Percentiles rank a stretch among this genome's conserved stretches.
phyloP scores from a whole-genome alignment of 2,329 filamentous ascomycete species.

The Aspergillus ochraceus region DNA sequence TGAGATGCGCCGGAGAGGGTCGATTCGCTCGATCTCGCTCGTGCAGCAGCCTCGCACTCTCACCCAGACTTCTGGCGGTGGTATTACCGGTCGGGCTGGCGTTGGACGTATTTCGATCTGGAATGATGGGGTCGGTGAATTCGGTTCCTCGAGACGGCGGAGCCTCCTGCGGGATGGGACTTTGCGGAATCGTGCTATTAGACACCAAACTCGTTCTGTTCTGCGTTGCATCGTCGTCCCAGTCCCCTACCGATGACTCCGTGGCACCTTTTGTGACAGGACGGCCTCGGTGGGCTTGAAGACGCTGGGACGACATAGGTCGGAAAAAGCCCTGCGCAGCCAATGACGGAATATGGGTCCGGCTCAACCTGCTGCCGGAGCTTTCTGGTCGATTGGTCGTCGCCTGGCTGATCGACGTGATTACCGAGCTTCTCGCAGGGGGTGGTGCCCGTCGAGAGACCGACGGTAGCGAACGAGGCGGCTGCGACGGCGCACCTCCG shows the following conservation, averaged over 20 bases:
- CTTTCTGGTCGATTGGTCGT: slow-evolving; percentile 53
- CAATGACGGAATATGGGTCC: slow-evolving; percentile 86
- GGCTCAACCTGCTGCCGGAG: slow-evolving; percentile 67
- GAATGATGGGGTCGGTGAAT: slow-evolving; percentile 71
- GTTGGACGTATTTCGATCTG: slow-evolving; percentile 70
- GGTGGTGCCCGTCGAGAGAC: slow-evolving; percentile 57
- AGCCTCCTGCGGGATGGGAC: slow-evolving; percentile 48
- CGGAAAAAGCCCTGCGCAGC: slow-evolving; percentile 90
- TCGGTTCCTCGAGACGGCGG: slow-evolving; percentile 79
- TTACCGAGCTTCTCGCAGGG: slow-evolving; percentile 38
- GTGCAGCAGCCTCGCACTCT: slow-evolving; percentile 77
- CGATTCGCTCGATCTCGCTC: slow-evolving; percentile 45
- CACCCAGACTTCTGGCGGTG: slow-evolving; percentile 65
- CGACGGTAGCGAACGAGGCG: slow-evolving; percentile 56
- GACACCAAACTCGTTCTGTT: slow-evolving; percentile 62
- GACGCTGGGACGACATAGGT: slow-evolving; percentile 92
- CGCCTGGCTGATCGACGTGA: slow-evolving; percentile 45
- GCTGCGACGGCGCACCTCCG: slow-evolving; percentile 54
- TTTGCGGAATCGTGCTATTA: slow-evolving; percentile 47
- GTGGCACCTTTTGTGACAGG: slow-evolving; percentile 40
- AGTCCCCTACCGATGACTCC: slow-evolving; percentile 43
- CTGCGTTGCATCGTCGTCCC: slow-evolving; percentile 47
- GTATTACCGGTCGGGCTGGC: slow-evolving; percentile 67
- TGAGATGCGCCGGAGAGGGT: slow-evolving; percentile 46
- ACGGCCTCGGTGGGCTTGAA: slow-evolving; percentile 80